Evolutionary conservation across 257 asterid genomes (phyloP).

Genomic region (Lantana camara): DNA sequence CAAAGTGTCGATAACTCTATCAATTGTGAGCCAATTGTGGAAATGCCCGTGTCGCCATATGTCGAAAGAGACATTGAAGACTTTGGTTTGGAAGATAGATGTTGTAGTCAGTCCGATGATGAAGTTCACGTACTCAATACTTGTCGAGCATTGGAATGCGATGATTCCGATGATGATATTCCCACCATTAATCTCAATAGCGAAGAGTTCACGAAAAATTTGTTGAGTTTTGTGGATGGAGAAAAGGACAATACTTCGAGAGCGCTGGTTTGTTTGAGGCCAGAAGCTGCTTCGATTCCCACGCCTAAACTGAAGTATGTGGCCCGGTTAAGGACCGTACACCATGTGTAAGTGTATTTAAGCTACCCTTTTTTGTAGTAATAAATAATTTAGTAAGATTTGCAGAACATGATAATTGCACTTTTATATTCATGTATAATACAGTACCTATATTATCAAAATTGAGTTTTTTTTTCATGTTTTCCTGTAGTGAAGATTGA

Average conservation of each 20-base stretch:
- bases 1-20: not conserved
- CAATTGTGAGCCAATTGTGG: conserved; percentile 48
- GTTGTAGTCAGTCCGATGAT: too few species aligned
- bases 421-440: too few species aligned
- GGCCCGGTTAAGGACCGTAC: conserved; percentile 41
- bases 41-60: conserved; percentile 40
- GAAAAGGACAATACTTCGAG: conserved; percentile 30
- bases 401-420: too few species aligned
- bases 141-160: too few species aligned
- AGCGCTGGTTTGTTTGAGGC: conserved; percentile 32
- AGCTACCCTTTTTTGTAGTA: not conserved
- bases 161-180: conserved; percentile 27
- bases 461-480: not conserved
- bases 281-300: conserved; percentile 26
- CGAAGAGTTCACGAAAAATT: conserved; percentile 22
- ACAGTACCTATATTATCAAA: not conserved
- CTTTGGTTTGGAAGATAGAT: not conserved
- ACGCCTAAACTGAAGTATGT: conserved; percentile 29
- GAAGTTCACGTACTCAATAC: not conserved
- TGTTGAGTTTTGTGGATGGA: not conserved
- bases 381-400: too few species aligned
- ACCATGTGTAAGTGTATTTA: conserved; percentile 46
- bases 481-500: not conserved
- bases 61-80: conserved; percentile 27
- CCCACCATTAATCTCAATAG: conserved; percentile 35